Evolutionary conservation across 1,139 yeast genomes (phyloP).

Genomic region (Pichia sp.): DNA sequence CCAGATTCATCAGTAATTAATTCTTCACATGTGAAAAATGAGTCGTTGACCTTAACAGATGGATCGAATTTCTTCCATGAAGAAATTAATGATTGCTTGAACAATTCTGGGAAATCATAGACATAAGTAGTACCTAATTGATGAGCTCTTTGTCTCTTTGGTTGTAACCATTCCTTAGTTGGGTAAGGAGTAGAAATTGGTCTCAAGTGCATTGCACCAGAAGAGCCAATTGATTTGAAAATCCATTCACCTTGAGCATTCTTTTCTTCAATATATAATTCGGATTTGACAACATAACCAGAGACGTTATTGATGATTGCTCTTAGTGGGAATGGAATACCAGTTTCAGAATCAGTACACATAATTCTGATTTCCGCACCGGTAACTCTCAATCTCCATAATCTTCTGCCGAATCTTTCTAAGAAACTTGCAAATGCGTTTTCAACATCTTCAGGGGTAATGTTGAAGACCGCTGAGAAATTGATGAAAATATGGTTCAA

Average conservation of each 20-base stretch:
- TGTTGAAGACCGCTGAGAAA: slow-evolving; percentile 90
- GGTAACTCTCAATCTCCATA: slow-evolving; percentile 94
- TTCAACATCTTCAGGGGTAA: slow-evolving; percentile 92
- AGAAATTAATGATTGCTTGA: slow-evolving; percentile 83
- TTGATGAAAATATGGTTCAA: slow-evolving; percentile 94
- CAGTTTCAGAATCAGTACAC: slow-evolving; percentile 83
- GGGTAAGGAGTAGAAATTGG: slow-evolving; percentile 95
- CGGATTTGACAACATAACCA: slow-evolving; percentile 95
- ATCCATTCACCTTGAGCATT: slow-evolving; percentile 93
- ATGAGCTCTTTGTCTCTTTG: slow-evolving; percentile 97
- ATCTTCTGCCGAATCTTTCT: slow-evolving; percentile 94
- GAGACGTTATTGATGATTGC: slow-evolving; percentile 94
- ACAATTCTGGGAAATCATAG: slow-evolving; percentile 96
- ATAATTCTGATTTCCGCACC: slow-evolving; percentile 96
- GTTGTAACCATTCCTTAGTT: slow-evolving; percentile 95
- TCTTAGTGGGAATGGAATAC: slow-evolving; percentile 88
- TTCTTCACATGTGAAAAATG: slow-evolving; percentile 70
- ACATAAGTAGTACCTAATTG: slow-evolving; percentile 97
- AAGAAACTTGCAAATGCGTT: slow-evolving; percentile 96
- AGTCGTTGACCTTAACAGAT: slow-evolving; percentile 58
- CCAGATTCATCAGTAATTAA: slow-evolving; percentile 77
- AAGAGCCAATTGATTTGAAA: slow-evolving; percentile 86
- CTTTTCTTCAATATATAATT: slow-evolving; percentile 88
- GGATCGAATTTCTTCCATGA: slow-evolving; percentile 71
- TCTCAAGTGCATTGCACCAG: slow-evolving; percentile 96